Conservation (phyloP, 306 rosid species). For the Pueraria montana region DNA sequence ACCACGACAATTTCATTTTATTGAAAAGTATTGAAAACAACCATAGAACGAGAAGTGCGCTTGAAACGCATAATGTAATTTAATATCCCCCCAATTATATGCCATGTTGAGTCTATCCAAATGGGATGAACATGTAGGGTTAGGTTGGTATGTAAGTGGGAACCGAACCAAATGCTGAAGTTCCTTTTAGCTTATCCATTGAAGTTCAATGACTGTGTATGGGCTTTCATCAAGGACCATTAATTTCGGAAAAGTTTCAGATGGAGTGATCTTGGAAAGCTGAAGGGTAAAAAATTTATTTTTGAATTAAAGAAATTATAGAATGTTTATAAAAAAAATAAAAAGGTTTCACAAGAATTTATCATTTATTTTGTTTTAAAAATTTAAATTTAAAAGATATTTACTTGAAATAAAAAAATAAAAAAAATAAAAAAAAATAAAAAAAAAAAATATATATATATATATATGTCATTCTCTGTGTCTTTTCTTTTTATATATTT, state of each 20-base stretch:
- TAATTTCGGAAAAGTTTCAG: neutral
- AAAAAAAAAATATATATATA: too few species aligned
- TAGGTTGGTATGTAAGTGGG: constrained; percentile 29
- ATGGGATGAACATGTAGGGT: constrained; percentile 39
- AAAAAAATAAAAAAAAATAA: too few species aligned
- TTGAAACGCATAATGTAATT: constrained; percentile 37
- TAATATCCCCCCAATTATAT: constrained; percentile 42
- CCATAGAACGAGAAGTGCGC: constrained; percentile 41
- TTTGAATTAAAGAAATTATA: neutral
- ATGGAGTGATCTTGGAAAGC: neutral
- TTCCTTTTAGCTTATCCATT: constrained; percentile 41
- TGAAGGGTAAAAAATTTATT: neutral
- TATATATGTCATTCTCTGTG: neutral
- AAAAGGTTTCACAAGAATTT: neutral
- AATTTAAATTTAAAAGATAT: neutral
- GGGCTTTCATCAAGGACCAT: constrained; percentile 53
- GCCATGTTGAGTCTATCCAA: constrained; percentile 32
- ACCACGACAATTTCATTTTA: neutral
- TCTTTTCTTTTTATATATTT: neutral
- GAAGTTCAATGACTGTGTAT: constrained; percentile 20
- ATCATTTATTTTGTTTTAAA: neutral
- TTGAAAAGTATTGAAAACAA: constrained; percentile 48
- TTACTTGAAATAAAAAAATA: neutral
- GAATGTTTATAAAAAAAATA: neutral
- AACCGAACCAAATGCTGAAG: constrained; percentile 13